Conservation (phyloP, 805 yeast genomes). For the Danielia reshetovae region DNA sequence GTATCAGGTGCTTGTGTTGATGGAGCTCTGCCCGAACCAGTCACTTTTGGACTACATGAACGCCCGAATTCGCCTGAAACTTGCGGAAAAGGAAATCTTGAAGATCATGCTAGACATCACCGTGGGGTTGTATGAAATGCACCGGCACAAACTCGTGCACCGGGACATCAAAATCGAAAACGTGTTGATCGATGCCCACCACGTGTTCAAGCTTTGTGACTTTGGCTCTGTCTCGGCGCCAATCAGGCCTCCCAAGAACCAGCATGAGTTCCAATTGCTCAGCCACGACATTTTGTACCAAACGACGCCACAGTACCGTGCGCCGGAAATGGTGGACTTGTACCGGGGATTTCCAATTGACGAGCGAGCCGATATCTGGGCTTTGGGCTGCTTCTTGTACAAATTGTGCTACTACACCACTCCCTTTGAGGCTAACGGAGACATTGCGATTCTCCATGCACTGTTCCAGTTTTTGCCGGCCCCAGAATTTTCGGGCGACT, state of each 20-base stretch:
- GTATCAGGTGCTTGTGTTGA: slow-evolving; percentile 84
- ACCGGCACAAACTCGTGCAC: slow-evolving; percentile 72
- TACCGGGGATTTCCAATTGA: slow-evolving; percentile 80
- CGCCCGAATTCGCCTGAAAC: slow-evolving; percentile 70
- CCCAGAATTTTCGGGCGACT: slow-evolving; percentile 66
- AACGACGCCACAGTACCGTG: slow-evolving; percentile 92
- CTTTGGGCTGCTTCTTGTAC: slow-evolving; percentile 86
- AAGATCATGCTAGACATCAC: slow-evolving; percentile 81
- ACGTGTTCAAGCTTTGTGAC: slow-evolving; percentile 81
- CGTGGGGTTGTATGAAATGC: slow-evolving; percentile 82
- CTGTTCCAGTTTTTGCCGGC: slow-evolving; percentile 68
- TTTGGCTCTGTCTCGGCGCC: slow-evolving; percentile 83
- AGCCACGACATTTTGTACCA: slow-evolving; percentile 84
- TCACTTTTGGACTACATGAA: slow-evolving; percentile 92
- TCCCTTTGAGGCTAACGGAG: slow-evolving; percentile 89
- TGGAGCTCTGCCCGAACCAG: slow-evolving; percentile 89
- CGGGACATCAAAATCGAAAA: slow-evolving; percentile 94
- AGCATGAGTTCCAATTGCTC: slow-evolving; percentile 66
- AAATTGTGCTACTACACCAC: slow-evolving; percentile 90
- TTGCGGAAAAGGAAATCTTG: slow-evolving; percentile 71
- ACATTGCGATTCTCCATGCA: slow-evolving; percentile 81
- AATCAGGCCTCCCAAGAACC: slow-evolving; percentile 70
- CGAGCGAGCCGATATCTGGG: slow-evolving; percentile 95
- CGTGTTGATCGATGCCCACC: slow-evolving; percentile 69
- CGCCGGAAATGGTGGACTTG: slow-evolving; percentile 95